Conservation (phyloP, 2,329 filamentous ascomycete genomes). For the Ascochyta viciae-villosae region DNA sequence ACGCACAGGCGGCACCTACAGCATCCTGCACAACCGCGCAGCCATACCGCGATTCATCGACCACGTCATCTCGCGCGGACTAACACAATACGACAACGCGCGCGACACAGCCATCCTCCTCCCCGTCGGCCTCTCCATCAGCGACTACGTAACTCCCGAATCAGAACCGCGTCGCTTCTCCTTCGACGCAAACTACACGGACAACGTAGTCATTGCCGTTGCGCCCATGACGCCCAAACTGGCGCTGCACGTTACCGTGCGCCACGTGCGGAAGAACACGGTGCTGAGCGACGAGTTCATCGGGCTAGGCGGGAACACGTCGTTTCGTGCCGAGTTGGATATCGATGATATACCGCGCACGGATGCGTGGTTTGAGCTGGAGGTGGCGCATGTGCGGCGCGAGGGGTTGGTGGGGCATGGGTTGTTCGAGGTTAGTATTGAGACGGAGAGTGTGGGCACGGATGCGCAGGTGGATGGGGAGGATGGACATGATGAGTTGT, state of each 20-base stretch:
- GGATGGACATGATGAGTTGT: conserved; percentile 8
- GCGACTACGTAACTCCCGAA: conserved; percentile 25
- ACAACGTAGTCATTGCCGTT: conserved; percentile 25
- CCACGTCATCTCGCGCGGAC: conserved; percentile 29
- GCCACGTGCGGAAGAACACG: conserved; percentile 28
- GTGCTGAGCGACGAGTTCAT: conserved; percentile 26
- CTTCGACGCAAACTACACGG: conserved; percentile 26
- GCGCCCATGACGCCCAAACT: conserved; percentile 24
- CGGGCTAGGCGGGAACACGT: conserved; percentile 23
- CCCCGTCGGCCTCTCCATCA: conserved; percentile 26
- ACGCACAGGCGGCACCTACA: conserved; percentile 32
- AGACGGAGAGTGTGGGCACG: conserved; percentile 19
- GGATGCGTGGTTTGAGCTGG: conserved; percentile 35
- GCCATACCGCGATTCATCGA: conserved; percentile 25
- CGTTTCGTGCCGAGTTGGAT: conserved; percentile 25
- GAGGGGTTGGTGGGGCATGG: conserved; percentile 23
- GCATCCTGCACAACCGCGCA: conserved; percentile 21
- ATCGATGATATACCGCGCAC: conserved; percentile 28
- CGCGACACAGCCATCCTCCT: conserved; percentile 31
- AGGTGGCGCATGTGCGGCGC: conserved; percentile 25
- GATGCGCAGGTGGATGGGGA: not conserved
- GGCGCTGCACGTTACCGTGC: conserved; percentile 20
- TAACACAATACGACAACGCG: conserved; percentile 34
- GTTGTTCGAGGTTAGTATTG: conserved; percentile 31
- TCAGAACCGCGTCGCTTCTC: conserved; percentile 28